Base-by-base conservation (phyloP, 768 basidiomycete genomes). In the Neoboletus brunneissimus region DNA sequence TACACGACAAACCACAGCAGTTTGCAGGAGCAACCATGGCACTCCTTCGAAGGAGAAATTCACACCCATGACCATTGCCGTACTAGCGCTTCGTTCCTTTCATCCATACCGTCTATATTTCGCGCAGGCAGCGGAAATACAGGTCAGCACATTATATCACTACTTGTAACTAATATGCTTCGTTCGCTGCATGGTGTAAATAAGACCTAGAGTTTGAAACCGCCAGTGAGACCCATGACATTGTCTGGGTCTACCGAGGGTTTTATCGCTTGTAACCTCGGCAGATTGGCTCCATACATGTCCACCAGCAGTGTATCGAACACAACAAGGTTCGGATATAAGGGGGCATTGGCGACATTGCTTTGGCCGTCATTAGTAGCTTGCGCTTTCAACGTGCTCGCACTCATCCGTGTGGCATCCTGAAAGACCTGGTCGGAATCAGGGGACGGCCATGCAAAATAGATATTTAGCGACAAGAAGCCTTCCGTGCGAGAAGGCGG, bases 191-290 rank as follows among this genome's bases (percentile, higher is more conserved):
- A 31, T 7, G 20, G 25, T 38, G 23, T 37, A 27, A 18, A 44
- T 22, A 23, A 32, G 20, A 27, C 2, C 47, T 56, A 77, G 51
- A 80, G 61, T 67, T 83, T 86, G 66, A 75, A 85, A 4, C 84
- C 83, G 1, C 84, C 83, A 11, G 83, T 74, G 15, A 85, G 74
- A 7, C 76, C 78, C 83, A 86, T 85, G 13, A 86, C 74, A 61
- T 81, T 76, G 9, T 72, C 48, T 0, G 83, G 83, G 64, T 87
- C 86, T 48, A 80, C 73, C 9, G 48, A 50, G 44, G 55, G 64
- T 62, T 80, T 81, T 20, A 84, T 64, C 11, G 50, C 57, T 46
- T 68, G 58, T 48, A 86, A 62, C 43, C 45, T 63, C 4, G 66
- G 25, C 23, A 51, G 4, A 48, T 84, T 80, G 1, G 59, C 61